These are phyloP conservation scores for Flammula alnicola DNA, from an alignment of 1,284 basidiomycete species.

Conservation along the genomic window DNA sequence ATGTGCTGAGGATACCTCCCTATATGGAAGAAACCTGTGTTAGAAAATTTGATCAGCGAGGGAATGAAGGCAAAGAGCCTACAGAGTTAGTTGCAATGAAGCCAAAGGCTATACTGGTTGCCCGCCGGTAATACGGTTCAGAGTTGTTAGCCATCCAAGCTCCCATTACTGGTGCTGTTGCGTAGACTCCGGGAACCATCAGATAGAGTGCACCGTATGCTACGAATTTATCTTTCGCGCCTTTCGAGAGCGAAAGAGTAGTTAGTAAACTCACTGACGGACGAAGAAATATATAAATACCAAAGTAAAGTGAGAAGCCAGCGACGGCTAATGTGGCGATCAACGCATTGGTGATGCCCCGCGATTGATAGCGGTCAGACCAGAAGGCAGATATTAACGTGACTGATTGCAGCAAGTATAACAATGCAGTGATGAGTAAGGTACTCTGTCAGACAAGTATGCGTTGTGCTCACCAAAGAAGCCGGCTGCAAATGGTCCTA, in stretches of 20 bases:
- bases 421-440: neutral
- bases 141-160: constrained; percentile 65
- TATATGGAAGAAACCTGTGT: constrained; percentile 14
- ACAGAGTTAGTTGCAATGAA: constrained; percentile 57
- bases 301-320: constrained; percentile 52
- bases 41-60: neutral
- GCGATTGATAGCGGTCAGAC: constrained; percentile 44
- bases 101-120: constrained; percentile 52
- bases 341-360: constrained; percentile 33
- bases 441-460: neutral
- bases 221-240: constrained; percentile 32
- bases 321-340: constrained; percentile 36
- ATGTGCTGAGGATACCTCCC: constrained; percentile 47
- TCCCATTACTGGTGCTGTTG: constrained; percentile 43
- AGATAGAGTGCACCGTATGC: constrained; percentile 57
- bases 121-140: constrained; percentile 56
- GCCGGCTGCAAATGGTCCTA: constrained; percentile 50
- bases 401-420: constrained; percentile 31
- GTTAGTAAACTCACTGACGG: neutral
- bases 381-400: constrained; percentile 42
- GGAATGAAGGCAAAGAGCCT: neutral
- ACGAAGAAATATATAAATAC: constrained; percentile 18
- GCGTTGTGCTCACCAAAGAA: constrained; percentile 42
- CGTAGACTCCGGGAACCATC: constrained; percentile 51
- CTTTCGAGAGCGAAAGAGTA: neutral